phyloP scores from a whole-genome alignment of 345 rosid species.

The Salix caprea region DNA sequence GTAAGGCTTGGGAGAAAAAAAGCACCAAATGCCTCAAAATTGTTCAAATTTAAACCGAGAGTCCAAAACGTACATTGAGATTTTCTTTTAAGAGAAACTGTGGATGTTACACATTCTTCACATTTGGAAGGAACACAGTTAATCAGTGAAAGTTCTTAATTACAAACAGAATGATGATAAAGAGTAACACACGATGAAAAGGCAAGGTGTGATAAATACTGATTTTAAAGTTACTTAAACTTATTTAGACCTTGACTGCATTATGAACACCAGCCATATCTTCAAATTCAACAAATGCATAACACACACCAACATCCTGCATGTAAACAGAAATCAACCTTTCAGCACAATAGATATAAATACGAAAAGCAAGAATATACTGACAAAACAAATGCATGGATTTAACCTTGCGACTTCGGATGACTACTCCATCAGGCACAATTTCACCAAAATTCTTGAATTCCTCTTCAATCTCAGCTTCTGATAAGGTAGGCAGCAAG shows the following conservation, averaged over 20 bases:
- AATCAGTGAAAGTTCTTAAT: not conserved
- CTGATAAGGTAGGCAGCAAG: slow-evolving; percentile 47
- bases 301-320: slow-evolving; percentile 72
- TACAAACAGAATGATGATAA: not conserved
- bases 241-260: slow-evolving; percentile 48
- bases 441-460: slow-evolving; percentile 58
- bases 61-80: too few species aligned
- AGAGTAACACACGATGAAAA: not conserved
- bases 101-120: not conserved
- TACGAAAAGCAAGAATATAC: not conserved
- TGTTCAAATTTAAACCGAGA: too few species aligned
- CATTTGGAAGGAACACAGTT: not conserved
- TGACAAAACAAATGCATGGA: not conserved
- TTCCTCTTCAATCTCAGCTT: slow-evolving; percentile 66
- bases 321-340: not conserved
- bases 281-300: slow-evolving; percentile 75
- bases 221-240: not conserved
- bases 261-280: slow-evolving; percentile 52
- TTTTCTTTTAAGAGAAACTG: not conserved
- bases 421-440: slow-evolving; percentile 56
- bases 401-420: slow-evolving; percentile 62
- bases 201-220: not conserved
- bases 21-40: too few species aligned
- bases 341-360: slow-evolving; percentile 7
- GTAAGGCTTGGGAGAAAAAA: too few species aligned